Evolutionary conservation across 1,284 basidiomycete genomes (phyloP).

Genomic region (Austropuccinia psidii): DNA sequence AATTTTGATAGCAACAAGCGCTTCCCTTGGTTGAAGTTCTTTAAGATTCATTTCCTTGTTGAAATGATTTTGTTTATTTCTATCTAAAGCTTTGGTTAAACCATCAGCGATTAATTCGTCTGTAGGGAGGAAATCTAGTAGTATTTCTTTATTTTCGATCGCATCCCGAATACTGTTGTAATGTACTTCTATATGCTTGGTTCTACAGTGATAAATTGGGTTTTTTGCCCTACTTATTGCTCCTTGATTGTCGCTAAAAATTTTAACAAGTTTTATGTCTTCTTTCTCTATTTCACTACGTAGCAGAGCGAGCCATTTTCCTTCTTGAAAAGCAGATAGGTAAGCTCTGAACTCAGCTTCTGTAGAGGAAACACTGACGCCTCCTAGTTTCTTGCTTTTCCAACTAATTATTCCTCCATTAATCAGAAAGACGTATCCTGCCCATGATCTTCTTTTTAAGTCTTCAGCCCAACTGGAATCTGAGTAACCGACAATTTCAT

Average conservation of each 20-base stretch:
- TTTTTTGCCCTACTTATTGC: conserved; percentile 2
- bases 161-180: conserved; percentile 7
- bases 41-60: background rate
- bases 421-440: too few species aligned
- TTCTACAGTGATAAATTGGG: conserved; percentile 9
- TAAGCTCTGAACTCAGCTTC: conserved; percentile 19
- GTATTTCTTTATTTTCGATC: conserved; percentile 13
- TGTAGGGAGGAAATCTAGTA: background rate
- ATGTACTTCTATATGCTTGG: conserved; percentile 2
- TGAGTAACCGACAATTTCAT: background rate
- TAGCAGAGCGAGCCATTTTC: too few species aligned
- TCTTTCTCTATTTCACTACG: background rate
- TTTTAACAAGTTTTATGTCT: background rate
- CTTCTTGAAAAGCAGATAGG: conserved; percentile 11
- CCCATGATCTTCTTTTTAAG: too few species aligned
- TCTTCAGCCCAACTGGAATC: background rate
- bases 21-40: too few species aligned
- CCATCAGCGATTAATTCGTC: conserved; percentile 17
- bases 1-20: too few species aligned
- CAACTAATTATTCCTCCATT: conserved; percentile 3
- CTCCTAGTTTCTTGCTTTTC: conserved; percentile 18
- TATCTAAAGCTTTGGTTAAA: conserved; percentile 26
- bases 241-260: conserved; percentile 11
- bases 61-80: conserved; percentile 7
- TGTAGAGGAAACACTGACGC: conserved; percentile 14